Evolutionary conservation across 2,329 filamentous ascomycete genomes (phyloP).

Genomic region (Alternaria sp.): DNA sequence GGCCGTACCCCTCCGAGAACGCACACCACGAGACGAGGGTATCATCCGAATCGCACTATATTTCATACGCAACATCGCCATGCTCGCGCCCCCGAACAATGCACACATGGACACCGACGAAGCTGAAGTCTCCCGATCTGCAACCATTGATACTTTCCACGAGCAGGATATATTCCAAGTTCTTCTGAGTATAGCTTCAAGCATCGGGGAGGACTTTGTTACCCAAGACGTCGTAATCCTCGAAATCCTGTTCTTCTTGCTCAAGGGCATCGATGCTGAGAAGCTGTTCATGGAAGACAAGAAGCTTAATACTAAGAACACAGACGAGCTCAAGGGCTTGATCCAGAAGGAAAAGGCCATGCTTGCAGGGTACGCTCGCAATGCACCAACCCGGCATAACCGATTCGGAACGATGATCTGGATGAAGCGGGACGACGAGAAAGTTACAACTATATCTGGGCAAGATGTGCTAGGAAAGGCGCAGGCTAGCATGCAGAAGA

Average conservation of each 20-base stretch:
- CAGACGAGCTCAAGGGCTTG: constrained; percentile 74
- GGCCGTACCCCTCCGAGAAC: constrained; percentile 76
- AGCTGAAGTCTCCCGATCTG: constrained; percentile 83
- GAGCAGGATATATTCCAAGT: constrained; percentile 89
- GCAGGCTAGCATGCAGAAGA: constrained; percentile 77
- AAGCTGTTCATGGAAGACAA: constrained; percentile 85
- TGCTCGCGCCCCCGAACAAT: constrained; percentile 77
- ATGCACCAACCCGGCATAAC: constrained; percentile 85
- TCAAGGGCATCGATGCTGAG: constrained; percentile 85
- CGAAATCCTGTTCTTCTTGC: constrained; percentile 88
- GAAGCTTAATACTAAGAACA: constrained; percentile 71
- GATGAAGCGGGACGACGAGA: constrained; percentile 86
- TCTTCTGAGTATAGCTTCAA: constrained; percentile 84
- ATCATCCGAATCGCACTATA: constrained; percentile 91
- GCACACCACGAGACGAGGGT: constrained; percentile 81
- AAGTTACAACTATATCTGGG: constrained; percentile 84
- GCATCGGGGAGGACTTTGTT: constrained; percentile 91
- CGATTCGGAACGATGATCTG: constrained; percentile 97
- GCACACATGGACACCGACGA: constrained; percentile 85
- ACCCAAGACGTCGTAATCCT: constrained; percentile 87
- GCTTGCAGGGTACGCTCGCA: constrained; percentile 75
- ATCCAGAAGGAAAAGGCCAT: constrained; percentile 86
- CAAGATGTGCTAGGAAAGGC: constrained; percentile 81
- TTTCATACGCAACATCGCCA: constrained; percentile 85
- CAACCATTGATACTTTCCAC: constrained; percentile 86